Evolutionary conservation across 2,329 filamentous ascomycete genomes (phyloP).

Genomic region (Aspergillus pseudoterreus): DNA sequence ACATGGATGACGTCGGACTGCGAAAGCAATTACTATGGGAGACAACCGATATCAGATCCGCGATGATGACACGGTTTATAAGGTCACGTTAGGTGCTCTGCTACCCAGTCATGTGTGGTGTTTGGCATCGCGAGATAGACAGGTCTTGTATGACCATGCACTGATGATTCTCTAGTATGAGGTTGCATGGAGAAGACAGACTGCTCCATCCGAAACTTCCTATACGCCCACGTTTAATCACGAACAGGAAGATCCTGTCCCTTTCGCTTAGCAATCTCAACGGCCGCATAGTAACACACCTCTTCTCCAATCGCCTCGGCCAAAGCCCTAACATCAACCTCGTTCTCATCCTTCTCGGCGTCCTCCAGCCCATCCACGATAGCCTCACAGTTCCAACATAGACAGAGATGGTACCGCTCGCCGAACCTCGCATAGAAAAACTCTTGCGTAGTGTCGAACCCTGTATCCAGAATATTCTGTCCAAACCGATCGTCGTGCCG

Average conservation of each 20-base stretch:
- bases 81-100: no score
- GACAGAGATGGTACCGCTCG: constrained; percentile 67
- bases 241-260: neutral
- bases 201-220: no score
- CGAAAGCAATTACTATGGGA: no score
- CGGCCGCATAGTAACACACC: neutral
- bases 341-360: neutral
- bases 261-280: neutral
- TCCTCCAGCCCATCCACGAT: constrained; percentile 28
- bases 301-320: neutral
- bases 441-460: constrained; percentile 49
- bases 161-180: no score
- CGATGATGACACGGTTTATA: no score
- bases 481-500: constrained; percentile 78
- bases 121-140: no score
- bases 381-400: constrained; percentile 76
- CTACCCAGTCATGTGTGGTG: no score
- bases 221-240: no score
- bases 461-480: constrained; percentile 54
- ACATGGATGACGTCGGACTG: no score
- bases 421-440: constrained; percentile 36
- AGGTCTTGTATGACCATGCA: no score
- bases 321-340: neutral
- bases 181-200: no score
- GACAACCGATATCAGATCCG: no score